Conservation (phyloP, 129 eudicot species). For the Kitagawia praeruptora region DNA sequence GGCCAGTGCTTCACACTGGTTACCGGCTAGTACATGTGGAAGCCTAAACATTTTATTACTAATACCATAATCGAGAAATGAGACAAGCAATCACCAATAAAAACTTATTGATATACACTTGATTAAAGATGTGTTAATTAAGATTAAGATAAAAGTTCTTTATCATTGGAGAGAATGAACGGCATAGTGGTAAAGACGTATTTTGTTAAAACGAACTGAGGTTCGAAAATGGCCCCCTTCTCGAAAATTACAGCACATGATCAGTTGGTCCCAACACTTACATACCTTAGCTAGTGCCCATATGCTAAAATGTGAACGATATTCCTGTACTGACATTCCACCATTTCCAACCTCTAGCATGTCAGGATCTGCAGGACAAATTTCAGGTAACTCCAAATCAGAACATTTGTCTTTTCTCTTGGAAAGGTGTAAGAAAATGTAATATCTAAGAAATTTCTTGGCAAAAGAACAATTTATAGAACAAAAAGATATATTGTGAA, state of each 20-base stretch:
- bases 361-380: conserved; percentile 58
- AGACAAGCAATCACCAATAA: neutral
- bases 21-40: too few relatives aligned
- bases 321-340: conserved; percentile 72
- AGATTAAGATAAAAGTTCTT: neutral
- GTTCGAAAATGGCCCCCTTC: neutral
- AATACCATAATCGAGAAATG: neutral
- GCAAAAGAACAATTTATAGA: neutral
- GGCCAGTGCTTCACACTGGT: too few relatives aligned
- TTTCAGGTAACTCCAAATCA: neutral
- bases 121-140: neutral
- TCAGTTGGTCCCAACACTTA: neutral
- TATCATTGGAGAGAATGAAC: neutral
- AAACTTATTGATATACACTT: neutral
- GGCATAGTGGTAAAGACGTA: neutral
- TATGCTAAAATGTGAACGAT: conserved; percentile 92
- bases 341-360: conserved; percentile 97
- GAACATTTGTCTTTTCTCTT: neutral
- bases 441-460: neutral
- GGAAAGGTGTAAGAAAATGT: neutral
- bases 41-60: neutral
- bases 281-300: conserved; percentile 89
- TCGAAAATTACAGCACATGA: neutral
- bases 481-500: neutral
- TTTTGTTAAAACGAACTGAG: neutral